phyloP scores from a whole-genome alignment of 2,329 filamentous ascomycete genomes.

The Chlorencoelia australis region DNA sequence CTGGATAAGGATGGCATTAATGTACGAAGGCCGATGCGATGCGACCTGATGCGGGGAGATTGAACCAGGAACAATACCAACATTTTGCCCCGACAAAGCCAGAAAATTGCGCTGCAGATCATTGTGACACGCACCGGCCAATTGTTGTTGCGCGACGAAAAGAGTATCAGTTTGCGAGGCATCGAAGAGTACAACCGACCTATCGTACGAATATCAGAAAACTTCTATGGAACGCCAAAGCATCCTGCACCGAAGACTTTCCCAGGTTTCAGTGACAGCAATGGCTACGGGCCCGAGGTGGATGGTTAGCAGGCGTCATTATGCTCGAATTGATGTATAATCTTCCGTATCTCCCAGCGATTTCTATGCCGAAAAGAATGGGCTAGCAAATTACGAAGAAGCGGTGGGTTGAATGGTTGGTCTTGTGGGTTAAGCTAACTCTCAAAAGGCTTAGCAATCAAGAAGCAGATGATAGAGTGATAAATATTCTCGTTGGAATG shows the following conservation, averaged over 20 bases:
- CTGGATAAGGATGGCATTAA: no score
- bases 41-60: no score
- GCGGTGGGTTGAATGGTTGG: not conserved
- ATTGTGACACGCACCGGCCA: no score
- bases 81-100: no score
- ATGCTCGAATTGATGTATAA: not conserved
- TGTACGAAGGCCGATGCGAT: no score
- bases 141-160: no score
- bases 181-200: no score
- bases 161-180: no score
- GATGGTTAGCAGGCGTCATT: not conserved
- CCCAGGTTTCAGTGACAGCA: not conserved
- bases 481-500: not conserved
- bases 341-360: not conserved
- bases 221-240: not conserved
- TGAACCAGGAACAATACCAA: no score
- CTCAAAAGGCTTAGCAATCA: not conserved
- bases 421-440: not conserved
- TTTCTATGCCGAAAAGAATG: not conserved
- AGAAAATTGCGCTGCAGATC: no score
- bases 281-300: not conserved
- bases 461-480: not conserved
- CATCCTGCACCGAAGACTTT: not conserved
- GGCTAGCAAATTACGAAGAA: not conserved
- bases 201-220: no score